Percentiles rank a stretch among this genome's conserved stretches.
Conservation (phyloP, 768 basidiomycete species). For the Tephrocybe rancida region DNA sequence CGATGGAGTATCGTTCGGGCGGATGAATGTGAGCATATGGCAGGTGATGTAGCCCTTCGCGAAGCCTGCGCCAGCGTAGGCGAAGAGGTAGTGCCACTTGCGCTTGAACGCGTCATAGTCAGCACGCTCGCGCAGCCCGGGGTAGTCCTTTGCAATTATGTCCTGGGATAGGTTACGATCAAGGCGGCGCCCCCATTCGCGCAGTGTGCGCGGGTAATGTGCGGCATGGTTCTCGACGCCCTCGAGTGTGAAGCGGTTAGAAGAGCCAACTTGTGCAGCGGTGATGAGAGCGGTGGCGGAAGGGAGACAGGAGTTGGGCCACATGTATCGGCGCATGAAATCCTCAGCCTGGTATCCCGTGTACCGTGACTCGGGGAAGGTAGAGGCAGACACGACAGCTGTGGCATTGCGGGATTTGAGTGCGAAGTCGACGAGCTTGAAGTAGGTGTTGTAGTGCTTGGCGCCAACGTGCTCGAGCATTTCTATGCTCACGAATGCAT, state of each 20-base stretch:
- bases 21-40: slow-evolving; percentile 78
- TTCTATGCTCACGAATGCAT: slow-evolving; percentile 77
- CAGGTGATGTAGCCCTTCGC: slow-evolving; percentile 81
- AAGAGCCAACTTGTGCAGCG: slow-evolving; percentile 68
- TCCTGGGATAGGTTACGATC: slow-evolving; percentile 65
- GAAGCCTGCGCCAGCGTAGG: slow-evolving; percentile 80
- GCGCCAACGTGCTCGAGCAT: slow-evolving; percentile 76
- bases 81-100: slow-evolving; percentile 86
- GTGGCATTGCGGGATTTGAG: slow-evolving; percentile 70
- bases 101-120: slow-evolving; percentile 75
- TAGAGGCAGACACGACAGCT: slow-evolving; percentile 68
- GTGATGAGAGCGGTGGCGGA: slow-evolving; percentile 82
- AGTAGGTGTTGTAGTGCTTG: slow-evolving; percentile 69
- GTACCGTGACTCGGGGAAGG: slow-evolving; percentile 71
- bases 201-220: slow-evolving; percentile 90
- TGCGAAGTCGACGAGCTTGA: slow-evolving; percentile 77
- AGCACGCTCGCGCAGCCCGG: slow-evolving; percentile 52
- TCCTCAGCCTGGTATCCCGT: slow-evolving; percentile 79
- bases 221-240: slow-evolving; percentile 84
- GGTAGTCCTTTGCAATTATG: slow-evolving; percentile 58
- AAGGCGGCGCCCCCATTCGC: slow-evolving; percentile 86
- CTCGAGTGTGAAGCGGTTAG: slow-evolving; percentile 81
- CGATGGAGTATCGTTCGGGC: slow-evolving; percentile 47
- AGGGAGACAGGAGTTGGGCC: slow-evolving; percentile 87
- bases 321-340: slow-evolving; percentile 88